Evolutionary conservation across 331 rosid species (phyloP).

Genomic region (Quercus phellos): DNA sequence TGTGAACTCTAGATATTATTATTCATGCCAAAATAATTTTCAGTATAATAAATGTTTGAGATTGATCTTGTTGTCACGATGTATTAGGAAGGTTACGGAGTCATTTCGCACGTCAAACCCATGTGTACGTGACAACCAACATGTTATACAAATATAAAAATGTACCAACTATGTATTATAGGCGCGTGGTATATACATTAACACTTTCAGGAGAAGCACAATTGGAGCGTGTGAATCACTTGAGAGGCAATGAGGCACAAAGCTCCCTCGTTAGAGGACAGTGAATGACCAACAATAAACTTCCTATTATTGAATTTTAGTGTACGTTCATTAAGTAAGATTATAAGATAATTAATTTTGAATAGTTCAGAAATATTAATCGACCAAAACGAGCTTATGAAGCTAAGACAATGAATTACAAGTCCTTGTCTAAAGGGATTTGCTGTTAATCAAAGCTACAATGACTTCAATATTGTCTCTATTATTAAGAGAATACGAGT

Average conservation of each 20-base stretch:
- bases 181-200: neutral
- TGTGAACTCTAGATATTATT: too few species aligned
- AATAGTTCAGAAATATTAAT: neutral
- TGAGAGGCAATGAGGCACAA: too few species aligned
- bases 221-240: neutral
- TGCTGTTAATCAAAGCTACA: slow-evolving; percentile 1
- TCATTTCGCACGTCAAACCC: slow-evolving; percentile 13
- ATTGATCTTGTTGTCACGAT: neutral
- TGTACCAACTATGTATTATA: neutral
- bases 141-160: neutral
- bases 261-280: neutral
- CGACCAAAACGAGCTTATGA: neutral
- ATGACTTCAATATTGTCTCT: neutral
- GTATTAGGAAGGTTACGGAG: slow-evolving; percentile 7
- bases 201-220: neutral
- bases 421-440: slow-evolving; percentile 1
- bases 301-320: neutral
- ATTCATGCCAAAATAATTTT: neutral
- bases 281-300: slow-evolving; percentile 7
- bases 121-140: slow-evolving; percentile 1
- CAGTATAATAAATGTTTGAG: neutral
- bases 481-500: too few species aligned
- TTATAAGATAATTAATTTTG: too few species aligned
- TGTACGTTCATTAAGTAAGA: too few species aligned
- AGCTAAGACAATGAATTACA: neutral